A percentile compares a stretch with the other conserved stretches of the same genome.
Evolutionary conservation across 805 yeast genomes (phyloP).

Genomic region (Candida incommunis): DNA sequence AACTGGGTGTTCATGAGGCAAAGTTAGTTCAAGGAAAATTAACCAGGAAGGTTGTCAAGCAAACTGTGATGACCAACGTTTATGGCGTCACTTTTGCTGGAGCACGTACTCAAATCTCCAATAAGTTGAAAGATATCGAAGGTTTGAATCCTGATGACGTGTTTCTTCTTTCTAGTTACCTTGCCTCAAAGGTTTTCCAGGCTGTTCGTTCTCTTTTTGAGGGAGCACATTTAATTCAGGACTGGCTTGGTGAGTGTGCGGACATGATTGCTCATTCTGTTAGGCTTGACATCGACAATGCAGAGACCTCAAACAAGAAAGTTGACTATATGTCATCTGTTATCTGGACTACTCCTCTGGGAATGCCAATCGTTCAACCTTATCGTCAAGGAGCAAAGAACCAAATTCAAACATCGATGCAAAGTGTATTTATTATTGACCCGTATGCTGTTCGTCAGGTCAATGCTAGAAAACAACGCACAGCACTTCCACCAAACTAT

Average conservation of each 20-base stretch:
- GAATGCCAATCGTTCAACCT: constrained; percentile 95
- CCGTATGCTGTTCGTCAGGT: constrained; percentile 78
- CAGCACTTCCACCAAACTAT: constrained; percentile 92
- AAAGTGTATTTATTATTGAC: constrained; percentile 74
- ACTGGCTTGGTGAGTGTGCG: constrained; percentile 88
- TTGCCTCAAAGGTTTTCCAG: constrained; percentile 65
- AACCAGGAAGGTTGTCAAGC: constrained; percentile 82
- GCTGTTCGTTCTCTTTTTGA: constrained; percentile 75
- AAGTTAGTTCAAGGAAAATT: constrained; percentile 43
- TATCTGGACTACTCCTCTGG: constrained; percentile 95
- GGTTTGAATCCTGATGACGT: constrained; percentile 34
- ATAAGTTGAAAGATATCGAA: constrained; percentile 51
- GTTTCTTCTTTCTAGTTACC: constrained; percentile 40
- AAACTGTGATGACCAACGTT: constrained; percentile 96
- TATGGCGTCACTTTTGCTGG: constrained; percentile 94
- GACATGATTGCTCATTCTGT: constrained; percentile 64
- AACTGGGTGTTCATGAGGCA: constrained; percentile 17
- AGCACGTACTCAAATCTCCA: constrained; percentile 77
- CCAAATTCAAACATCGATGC: constrained; percentile 68
- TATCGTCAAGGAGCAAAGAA: constrained; percentile 57
- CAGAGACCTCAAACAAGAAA: constrained; percentile 22
- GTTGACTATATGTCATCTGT: constrained; percentile 72
- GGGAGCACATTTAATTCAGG: constrained; percentile 91
- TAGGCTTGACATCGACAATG: constrained; percentile 41
- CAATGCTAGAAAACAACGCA: constrained; percentile 75